These are phyloP conservation scores for Colletotrichum sansevieriae DNA, from an alignment of 2,329 filamentous ascomycete species.

Conservation along the genomic window DNA sequence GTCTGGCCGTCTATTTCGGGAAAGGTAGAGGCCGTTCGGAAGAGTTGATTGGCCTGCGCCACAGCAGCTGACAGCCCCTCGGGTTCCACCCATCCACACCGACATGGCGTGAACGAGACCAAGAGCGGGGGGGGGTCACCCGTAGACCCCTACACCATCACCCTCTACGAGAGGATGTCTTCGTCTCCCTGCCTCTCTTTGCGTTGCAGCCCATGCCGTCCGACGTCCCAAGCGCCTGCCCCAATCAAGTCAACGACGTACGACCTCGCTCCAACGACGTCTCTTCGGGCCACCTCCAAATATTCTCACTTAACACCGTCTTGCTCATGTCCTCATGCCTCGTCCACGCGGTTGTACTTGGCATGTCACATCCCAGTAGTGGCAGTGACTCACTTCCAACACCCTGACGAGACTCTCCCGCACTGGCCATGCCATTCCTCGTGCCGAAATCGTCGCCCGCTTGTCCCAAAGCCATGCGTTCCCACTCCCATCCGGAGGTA, in stretches of 20 bases:
- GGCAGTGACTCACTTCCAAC: conserved; percentile 32
- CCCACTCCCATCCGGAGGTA: conserved; percentile 16
- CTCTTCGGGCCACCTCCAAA: conserved; percentile 13
- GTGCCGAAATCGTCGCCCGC: conserved; percentile 4
- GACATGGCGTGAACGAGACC: conserved; percentile 1
- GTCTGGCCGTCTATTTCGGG: conserved; percentile 27
- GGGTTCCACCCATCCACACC: conserved; percentile 47
- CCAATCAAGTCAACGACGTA: conserved; percentile 37
- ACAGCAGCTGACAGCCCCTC: conserved; percentile 53
- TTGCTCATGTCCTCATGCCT: conserved; percentile 36
- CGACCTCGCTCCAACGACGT: conserved; percentile 17
- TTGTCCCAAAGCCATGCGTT: conserved; percentile 15
- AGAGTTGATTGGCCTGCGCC: conserved; percentile 52
- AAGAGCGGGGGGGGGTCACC: conserved; percentile 1
- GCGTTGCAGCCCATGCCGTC: conserved; percentile 14
- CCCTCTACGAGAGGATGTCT: background rate
- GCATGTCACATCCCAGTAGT: conserved; percentile 3
- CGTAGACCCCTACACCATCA: conserved; percentile 25
- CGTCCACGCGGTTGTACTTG: conserved; percentile 23
- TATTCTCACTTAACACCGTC: background rate
- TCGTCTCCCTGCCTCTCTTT: background rate
- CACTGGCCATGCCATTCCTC: conserved; percentile 25
- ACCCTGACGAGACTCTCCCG: conserved; percentile 5
- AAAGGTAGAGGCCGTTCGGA: conserved; percentile 28
- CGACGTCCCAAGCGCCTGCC: conserved; percentile 11